phyloP scores from a whole-genome alignment of 345 rosid species.

The Pugionium cornutum region DNA sequence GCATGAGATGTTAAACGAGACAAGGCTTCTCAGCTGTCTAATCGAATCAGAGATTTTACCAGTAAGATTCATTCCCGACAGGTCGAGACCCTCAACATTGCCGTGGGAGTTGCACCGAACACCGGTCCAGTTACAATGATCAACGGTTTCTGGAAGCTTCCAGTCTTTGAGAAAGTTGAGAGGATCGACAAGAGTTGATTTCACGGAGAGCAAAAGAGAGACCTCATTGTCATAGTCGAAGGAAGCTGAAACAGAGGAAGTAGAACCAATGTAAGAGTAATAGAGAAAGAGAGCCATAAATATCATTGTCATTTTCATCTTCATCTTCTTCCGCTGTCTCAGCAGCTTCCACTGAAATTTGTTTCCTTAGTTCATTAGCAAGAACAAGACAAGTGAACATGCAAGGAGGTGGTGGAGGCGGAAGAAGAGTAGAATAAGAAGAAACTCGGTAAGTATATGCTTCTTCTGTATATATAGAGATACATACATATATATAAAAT shows the following conservation, averaged over 20 bases:
- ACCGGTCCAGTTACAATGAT: conserved; percentile 87
- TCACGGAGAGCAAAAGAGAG: conserved; percentile 57
- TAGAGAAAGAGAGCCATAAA: conserved; percentile 46
- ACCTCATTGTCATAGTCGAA: conserved; percentile 46
- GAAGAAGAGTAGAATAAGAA: conserved; percentile 41
- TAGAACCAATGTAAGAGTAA: conserved; percentile 48
- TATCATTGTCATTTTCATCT: conserved; percentile 24
- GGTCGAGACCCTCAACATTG: conserved; percentile 67
- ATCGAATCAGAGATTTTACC: conserved; percentile 66
- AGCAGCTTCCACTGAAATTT: conserved; percentile 29
- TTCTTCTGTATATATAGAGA: conserved; percentile 32
- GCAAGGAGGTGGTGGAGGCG: conserved; percentile 33
- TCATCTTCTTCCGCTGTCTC: conserved; percentile 39
- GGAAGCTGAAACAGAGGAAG: conserved; percentile 45
- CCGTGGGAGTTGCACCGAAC: conserved; percentile 69
- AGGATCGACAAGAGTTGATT: conserved; percentile 64
- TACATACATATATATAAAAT: conserved; percentile 24
- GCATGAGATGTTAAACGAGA: conserved; percentile 72
- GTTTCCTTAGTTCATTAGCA: conserved; percentile 42
- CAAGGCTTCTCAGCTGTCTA: conserved; percentile 50
- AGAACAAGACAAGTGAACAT: conserved; percentile 41
- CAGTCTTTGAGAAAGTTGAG: conserved; percentile 63
- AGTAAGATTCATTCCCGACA: conserved; percentile 76
- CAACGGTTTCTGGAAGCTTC: conserved; percentile 46
- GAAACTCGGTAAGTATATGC: conserved; percentile 41